Conservation (phyloP, 1,284 basidiomycete species). For the Puccinia polysora region DNA sequence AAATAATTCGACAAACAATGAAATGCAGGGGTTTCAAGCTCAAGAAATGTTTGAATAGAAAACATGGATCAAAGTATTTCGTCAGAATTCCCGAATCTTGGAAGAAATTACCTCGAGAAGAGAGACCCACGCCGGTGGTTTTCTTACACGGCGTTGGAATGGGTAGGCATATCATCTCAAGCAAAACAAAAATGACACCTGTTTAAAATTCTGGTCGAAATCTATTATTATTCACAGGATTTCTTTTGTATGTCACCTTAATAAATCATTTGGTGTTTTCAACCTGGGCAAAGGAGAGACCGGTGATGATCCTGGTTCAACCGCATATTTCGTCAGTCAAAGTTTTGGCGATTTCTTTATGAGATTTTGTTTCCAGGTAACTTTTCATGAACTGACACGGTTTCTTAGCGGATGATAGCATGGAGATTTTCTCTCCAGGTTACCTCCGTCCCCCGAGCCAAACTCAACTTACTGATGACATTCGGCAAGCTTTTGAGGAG, state of each 20-base stretch:
- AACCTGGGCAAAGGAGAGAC: conserved; percentile 15
- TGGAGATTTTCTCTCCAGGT: conserved; percentile 27
- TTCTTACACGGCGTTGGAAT: conserved; percentile 38
- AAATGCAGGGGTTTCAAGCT: conserved; percentile 12
- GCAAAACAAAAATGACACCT: not conserved
- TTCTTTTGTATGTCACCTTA: conserved; percentile 23
- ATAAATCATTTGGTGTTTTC: conserved; percentile 23
- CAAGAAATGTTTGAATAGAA: conserved; percentile 9
- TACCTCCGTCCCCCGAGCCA: conserved; percentile 16
- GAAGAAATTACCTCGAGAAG: conserved; percentile 7
- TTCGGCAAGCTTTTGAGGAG: conserved; percentile 3
- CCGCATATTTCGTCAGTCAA: conserved; percentile 35
- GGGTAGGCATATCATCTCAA: conserved; percentile 7
- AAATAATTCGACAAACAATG: not conserved
- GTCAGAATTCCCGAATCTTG: conserved; percentile 23
- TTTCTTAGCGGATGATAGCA: conserved; percentile 10
- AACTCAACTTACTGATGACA: conserved; percentile 20
- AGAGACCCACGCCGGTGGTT: conserved; percentile 21
- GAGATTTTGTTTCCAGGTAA: not conserved
- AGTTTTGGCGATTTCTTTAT: not conserved
- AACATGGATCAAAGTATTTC: conserved; percentile 21
- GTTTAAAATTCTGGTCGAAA: not conserved
- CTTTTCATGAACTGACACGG: not conserved
- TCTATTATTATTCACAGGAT: conserved; percentile 1
- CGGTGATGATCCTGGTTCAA: conserved; percentile 34